phyloP scores from a whole-genome alignment of 163 green algal genomes.

The Chlamydomonas reinhardtii region DNA sequence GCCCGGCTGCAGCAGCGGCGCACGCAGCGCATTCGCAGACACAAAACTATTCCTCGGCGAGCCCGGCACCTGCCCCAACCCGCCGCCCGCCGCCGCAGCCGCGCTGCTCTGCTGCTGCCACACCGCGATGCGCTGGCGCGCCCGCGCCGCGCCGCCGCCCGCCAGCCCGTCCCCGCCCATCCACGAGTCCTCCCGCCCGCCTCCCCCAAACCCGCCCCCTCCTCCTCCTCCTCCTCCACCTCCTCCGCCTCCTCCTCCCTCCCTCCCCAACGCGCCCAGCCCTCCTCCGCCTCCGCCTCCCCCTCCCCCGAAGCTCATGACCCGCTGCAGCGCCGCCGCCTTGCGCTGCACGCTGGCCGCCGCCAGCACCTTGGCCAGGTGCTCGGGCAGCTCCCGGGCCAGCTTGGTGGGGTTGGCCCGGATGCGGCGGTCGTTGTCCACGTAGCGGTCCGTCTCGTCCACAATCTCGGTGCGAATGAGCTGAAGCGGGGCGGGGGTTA shows the following conservation, averaged over 20 bases:
- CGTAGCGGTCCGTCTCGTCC: constrained; percentile 68
- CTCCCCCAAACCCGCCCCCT: neutral
- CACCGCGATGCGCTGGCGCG: too few relatives aligned
- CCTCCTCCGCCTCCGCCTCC: too few relatives aligned
- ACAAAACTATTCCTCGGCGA: neutral
- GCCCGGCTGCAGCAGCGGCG: constrained; percentile 8
- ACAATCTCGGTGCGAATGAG: constrained; percentile 72
- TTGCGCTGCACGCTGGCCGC: neutral
- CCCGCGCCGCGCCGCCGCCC: too few relatives aligned
- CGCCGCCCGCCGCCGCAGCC: too few relatives aligned
- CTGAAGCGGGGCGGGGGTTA: too few relatives aligned
- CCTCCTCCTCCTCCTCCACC: too few relatives aligned
- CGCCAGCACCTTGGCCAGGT: constrained; percentile 47
- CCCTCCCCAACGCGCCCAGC: too few relatives aligned
- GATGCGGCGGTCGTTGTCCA: constrained; percentile 60
- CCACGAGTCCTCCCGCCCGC: too few relatives aligned
- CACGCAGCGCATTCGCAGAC: neutral
- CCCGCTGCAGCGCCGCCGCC: neutral
- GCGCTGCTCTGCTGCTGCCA: constrained; percentile 2
- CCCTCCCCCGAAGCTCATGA: neutral
- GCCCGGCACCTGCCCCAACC: too few relatives aligned
- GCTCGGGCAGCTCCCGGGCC: constrained; percentile 48
- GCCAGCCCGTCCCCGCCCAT: too few relatives aligned
- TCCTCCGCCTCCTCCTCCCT: neutral
- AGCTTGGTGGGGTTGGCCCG: constrained; percentile 53